These are phyloP conservation scores for Pseudogymnoascus sp. DNA, from an alignment of 2,329 filamentous ascomycete species.

Conservation along the genomic window DNA sequence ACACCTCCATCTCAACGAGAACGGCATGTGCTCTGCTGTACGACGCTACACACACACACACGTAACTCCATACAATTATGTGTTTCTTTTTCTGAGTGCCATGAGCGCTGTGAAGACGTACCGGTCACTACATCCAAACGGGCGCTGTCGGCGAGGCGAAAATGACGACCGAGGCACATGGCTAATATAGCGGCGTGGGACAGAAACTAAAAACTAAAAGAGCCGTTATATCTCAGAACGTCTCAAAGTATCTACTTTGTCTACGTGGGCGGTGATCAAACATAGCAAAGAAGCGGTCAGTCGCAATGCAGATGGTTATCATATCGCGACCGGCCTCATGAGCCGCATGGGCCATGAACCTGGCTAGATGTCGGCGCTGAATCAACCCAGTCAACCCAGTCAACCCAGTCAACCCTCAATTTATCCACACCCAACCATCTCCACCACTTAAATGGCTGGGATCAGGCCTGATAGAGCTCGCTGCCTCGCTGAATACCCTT, in stretches of 20 bases:
- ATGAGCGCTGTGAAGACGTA: background rate
- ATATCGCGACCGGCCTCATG: background rate
- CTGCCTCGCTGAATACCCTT: background rate
- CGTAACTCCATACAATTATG: background rate
- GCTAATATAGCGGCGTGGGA: background rate
- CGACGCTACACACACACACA: background rate
- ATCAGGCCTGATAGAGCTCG: background rate
- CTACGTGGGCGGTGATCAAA: background rate
- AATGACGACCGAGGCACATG: background rate
- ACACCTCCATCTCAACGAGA: background rate
- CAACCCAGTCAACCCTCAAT: background rate
- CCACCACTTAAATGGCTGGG: background rate
- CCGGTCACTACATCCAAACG: background rate
- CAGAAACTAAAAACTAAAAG: background rate
- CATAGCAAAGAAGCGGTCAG: constrained; percentile 1
- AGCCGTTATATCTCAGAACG: background rate
- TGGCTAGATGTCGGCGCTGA: background rate
- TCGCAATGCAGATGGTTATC: background rate
- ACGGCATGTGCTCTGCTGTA: background rate
- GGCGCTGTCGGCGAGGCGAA: background rate
- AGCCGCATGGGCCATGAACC: background rate
- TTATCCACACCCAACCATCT: background rate
- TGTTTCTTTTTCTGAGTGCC: background rate
- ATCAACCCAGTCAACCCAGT: background rate
- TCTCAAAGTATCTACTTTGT: background rate